Percentiles rank a stretch among this genome's conserved stretches.
phyloP scores from a whole-genome alignment of 768 basidiomycete species.

The Panaeolus papilionaceus region DNA sequence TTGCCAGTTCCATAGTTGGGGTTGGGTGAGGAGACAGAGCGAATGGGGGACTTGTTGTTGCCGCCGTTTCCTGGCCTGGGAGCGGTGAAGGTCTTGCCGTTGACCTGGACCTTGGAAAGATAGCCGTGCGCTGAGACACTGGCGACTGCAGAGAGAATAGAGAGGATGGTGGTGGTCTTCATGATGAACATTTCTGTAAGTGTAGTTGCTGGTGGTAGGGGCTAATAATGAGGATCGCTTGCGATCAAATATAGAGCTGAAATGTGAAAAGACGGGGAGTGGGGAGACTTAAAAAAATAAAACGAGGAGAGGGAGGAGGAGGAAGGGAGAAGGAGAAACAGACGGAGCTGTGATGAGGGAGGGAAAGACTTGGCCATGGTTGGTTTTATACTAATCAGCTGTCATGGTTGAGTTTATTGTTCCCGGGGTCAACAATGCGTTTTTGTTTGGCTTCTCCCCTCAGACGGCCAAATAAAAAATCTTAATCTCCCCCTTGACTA shows the following conservation, averaged over 20 bases:
- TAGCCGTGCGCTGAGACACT: conserved; percentile 54
- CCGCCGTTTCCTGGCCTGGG: conserved; percentile 34
- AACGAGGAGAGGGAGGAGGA: not conserved
- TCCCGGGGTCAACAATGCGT: not conserved
- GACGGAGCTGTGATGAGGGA: conserved; percentile 2
- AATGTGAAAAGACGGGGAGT: not conserved
- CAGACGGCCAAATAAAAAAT: not conserved
- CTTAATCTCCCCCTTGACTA: not conserved
- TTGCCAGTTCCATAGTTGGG: conserved; percentile 64
- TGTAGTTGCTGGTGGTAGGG: not conserved
- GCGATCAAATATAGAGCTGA: not conserved
- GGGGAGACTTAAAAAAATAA: not conserved
- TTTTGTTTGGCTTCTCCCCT: not conserved
- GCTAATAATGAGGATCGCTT: not conserved
- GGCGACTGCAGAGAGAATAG: conserved; percentile 42
- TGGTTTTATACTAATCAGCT: not conserved
- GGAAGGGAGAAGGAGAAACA: not conserved
- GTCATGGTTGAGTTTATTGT: not conserved
- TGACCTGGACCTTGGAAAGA: conserved; percentile 44
- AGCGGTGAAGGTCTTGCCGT: conserved; percentile 39
- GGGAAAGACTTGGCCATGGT: not conserved
- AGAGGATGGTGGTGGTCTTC: conserved; percentile 34
- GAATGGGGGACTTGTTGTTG: conserved; percentile 40
- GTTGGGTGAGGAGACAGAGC: conserved; percentile 41
- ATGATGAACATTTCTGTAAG: conserved; percentile 20